Evolutionary conservation across 2,329 filamentous ascomycete genomes (phyloP).

Genomic region (Trichophyton schoenleinii): DNA sequence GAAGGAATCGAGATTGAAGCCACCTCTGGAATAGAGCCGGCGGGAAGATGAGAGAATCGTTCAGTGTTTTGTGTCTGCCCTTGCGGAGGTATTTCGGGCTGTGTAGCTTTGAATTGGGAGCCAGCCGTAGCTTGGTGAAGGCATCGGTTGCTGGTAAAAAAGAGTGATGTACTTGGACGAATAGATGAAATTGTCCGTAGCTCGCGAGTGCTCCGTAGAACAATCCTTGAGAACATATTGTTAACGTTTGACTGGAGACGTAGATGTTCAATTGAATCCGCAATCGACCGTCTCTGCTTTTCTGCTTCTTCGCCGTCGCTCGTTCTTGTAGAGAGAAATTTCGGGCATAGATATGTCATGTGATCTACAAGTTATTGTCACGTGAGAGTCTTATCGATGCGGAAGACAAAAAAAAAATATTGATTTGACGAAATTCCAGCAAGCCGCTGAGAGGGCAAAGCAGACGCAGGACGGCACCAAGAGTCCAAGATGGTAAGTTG

Average conservation of each 20-base stretch:
- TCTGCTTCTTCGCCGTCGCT: neutral
- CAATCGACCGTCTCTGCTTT: neutral
- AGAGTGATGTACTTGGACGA: slow-evolving; percentile 11
- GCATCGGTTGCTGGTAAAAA: slow-evolving; percentile 23
- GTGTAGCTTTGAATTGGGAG: slow-evolving; percentile 21
- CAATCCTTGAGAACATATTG: slow-evolving; percentile 28
- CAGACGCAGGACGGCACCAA: slow-evolving; percentile 1
- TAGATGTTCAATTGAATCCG: neutral
- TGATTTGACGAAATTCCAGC: neutral
- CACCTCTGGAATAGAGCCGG: slow-evolving; percentile 7
- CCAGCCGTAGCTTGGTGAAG: slow-evolving; percentile 29
- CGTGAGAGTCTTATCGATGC: neutral
- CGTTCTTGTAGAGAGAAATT: neutral
- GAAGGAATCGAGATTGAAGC: slow-evolving; percentile 11
- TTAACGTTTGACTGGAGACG: neutral
- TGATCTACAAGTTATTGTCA: neutral
- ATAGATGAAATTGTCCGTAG: slow-evolving; percentile 6
- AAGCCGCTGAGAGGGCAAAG: neutral
- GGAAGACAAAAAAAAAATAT: neutral
- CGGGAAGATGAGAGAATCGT: slow-evolving; percentile 13
- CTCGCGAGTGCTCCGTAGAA: slow-evolving; percentile 20
- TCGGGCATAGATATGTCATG: neutral
- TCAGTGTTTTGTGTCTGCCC: slow-evolving; percentile 18
- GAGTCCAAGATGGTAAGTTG: slow-evolving; percentile 14
- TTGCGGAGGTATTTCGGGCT: slow-evolving; percentile 20